These are phyloP conservation scores for Strobilomyces echinocephalus DNA, from an alignment of 768 basidiomycete species.

Conservation along the genomic window DNA sequence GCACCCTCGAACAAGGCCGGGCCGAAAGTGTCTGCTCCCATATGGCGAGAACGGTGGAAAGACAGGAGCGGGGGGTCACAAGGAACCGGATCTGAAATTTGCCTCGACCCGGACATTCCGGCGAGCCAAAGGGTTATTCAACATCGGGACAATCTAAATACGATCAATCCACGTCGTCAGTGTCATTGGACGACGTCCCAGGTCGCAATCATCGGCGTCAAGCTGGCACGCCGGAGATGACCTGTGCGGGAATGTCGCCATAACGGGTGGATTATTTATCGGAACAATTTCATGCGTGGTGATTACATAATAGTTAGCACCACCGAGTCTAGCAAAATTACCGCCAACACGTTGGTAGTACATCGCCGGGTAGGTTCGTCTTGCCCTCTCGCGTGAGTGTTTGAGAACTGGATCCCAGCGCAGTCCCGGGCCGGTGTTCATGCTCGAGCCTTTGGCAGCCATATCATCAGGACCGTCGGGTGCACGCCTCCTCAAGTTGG, in stretches of 20 bases:
- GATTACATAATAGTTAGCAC: slow-evolving; percentile 18
- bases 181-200: not conserved
- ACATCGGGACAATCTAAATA: slow-evolving; percentile 6
- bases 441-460: slow-evolving; percentile 62
- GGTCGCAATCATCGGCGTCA: slow-evolving; percentile 2
- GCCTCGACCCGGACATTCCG: slow-evolving; percentile 16
- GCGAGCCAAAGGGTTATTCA: slow-evolving; percentile 12
- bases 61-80: slow-evolving; percentile 8
- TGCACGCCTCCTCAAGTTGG: slow-evolving; percentile 25
- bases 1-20: slow-evolving; percentile 15
- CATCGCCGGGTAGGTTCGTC: slow-evolving; percentile 11
- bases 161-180: not conserved
- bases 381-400: not conserved
- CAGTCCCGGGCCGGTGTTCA: slow-evolving; percentile 33
- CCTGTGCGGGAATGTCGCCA: not conserved
- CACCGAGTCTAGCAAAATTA: not conserved
- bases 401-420: slow-evolving; percentile 1
- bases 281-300: not conserved
- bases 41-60: not conserved
- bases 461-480: slow-evolving; percentile 37
- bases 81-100: slow-evolving; percentile 8
- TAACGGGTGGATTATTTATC: not conserved
- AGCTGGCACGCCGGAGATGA: slow-evolving; percentile 7
- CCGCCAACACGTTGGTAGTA: not conserved
- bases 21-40: not conserved